Evolutionary conservation across 192 early-diverging fungal genomes (phyloP).

Genomic region (Phlyctochytrium planicorne): DNA sequence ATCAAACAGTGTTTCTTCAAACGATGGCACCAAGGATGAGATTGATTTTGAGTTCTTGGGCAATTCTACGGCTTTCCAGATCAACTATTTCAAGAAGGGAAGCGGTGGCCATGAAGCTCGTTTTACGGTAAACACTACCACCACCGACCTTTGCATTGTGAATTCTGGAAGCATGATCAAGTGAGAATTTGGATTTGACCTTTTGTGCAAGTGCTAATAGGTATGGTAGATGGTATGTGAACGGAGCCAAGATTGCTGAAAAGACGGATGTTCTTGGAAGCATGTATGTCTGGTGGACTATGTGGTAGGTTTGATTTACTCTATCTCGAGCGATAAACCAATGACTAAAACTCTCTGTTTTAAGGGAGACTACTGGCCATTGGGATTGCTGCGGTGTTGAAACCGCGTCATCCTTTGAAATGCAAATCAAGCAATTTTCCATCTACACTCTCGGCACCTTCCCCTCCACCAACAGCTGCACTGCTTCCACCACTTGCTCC

Average conservation of each 20-base stretch:
- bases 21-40: background rate
- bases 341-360: background rate
- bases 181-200: too few species aligned
- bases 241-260: background rate
- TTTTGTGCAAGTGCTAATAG: too few species aligned
- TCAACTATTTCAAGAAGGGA: background rate
- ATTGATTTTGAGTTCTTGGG: background rate
- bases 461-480: background rate
- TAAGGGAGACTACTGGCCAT: background rate
- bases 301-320: background rate
- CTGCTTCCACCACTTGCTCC: background rate
- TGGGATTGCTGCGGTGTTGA: background rate
- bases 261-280: background rate
- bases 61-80: background rate
- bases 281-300: background rate
- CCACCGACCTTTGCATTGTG: background rate
- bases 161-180: background rate
- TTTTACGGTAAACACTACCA: background rate
- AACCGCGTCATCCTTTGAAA: background rate
- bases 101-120: background rate
- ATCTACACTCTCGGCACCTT: background rate
- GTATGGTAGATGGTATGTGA: background rate
- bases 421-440: background rate
- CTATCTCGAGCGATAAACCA: background rate
- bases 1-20: background rate